A percentile compares a stretch with the other conserved stretches of the same genome.
Evolutionary conservation across 306 rosid genomes (phyloP).

Genomic region (Prunus mira): DNA sequence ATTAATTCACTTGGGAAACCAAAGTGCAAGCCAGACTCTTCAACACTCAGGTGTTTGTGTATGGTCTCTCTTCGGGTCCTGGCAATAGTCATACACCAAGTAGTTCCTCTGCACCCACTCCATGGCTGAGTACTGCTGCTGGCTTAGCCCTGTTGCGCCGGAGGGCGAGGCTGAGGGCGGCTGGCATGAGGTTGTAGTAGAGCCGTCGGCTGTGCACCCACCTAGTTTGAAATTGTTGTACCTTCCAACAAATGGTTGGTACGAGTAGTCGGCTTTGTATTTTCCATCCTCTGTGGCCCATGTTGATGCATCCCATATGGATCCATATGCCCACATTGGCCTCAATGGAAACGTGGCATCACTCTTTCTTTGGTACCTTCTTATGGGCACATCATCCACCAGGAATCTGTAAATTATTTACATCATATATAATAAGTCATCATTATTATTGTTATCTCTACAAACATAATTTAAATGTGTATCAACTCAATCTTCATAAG

Average conservation of each 20-base stretch:
- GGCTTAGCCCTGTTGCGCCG: constrained; percentile 38
- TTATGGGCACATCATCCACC: constrained; percentile 83
- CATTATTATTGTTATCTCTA: not conserved
- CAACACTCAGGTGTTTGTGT: constrained; percentile 73
- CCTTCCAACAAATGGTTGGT: constrained; percentile 75
- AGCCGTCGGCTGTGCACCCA: constrained; percentile 38
- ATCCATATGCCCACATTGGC: constrained; percentile 81
- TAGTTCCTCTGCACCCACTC: constrained; percentile 66
- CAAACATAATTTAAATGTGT: not conserved
- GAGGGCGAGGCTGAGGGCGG: constrained; percentile 45
- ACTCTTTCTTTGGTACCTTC: constrained; percentile 66
- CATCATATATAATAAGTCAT: not conserved
- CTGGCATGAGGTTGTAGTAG: constrained; percentile 33
- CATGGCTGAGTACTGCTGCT: constrained; percentile 54
- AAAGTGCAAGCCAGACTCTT: not conserved
- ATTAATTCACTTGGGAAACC: not conserved
- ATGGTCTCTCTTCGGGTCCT: constrained; percentile 73
- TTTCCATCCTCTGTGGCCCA: constrained; percentile 95
- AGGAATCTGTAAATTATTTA: constrained; percentile 48
- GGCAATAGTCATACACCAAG: constrained; percentile 76
- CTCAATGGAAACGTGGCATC: constrained; percentile 75
- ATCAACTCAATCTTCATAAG: not conserved
- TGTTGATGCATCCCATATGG: constrained; percentile 92
- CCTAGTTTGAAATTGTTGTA: constrained; percentile 62
- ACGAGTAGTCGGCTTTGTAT: constrained; percentile 76